Conservation (phyloP, 176 grass and related monocot species). For the Guadua angustifolia region DNA sequence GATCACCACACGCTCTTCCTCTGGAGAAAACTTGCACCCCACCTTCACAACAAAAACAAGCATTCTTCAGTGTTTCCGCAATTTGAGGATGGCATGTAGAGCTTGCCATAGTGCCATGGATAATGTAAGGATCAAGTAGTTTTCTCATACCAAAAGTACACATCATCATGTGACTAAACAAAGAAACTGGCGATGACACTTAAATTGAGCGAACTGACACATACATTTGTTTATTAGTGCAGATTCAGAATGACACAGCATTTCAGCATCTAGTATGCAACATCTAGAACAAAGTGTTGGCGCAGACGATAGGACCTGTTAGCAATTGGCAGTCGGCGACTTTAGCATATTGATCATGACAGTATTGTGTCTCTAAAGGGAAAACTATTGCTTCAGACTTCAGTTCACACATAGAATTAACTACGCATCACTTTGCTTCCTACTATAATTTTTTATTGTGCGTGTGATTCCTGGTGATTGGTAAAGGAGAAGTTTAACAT, state of each 20-base stretch:
- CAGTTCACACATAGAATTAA: background rate
- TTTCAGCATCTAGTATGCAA: background rate
- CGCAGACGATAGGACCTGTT: background rate
- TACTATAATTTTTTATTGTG: background rate
- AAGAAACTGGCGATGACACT: background rate
- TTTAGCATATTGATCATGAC: background rate
- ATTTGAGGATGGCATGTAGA: background rate
- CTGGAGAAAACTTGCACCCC: constrained; percentile 46
- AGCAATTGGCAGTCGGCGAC: background rate
- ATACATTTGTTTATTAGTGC: background rate
- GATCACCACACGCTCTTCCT: constrained; percentile 58
- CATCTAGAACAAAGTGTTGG: background rate
- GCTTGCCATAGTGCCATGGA: background rate
- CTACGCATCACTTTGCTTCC: background rate
- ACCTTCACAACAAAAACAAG: constrained; percentile 15
- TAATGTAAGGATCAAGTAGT: background rate
- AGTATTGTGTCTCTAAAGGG: background rate
- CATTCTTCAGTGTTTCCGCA: background rate
- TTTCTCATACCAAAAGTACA: background rate
- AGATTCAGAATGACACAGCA: background rate
- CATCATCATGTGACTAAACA: background rate
- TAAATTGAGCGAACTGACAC: background rate
- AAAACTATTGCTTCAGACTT: background rate
- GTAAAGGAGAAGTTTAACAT: background rate
- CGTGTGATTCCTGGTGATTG: background rate